Conservation (phyloP, 2,329 filamentous ascomycete genomes). For the Fusarium buharicum region DNA sequence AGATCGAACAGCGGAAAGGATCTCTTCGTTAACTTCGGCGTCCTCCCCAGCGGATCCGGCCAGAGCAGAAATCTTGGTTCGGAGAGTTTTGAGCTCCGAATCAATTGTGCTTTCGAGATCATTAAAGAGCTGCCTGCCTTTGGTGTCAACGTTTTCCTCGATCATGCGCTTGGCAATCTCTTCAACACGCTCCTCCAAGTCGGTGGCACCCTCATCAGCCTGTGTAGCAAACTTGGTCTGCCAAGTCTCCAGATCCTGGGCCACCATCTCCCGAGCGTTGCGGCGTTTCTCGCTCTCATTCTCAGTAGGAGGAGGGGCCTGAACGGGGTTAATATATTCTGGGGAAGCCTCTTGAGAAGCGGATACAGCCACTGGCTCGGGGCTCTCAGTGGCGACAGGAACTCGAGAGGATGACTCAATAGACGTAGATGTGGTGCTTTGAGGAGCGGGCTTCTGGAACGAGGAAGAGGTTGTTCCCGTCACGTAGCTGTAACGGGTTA, state of each 20-base stretch:
- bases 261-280: conserved; percentile 73
- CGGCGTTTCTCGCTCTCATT: conserved; percentile 66
- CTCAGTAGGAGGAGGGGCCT: conserved; percentile 58
- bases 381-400: conserved; percentile 21
- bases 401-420: conserved; percentile 49
- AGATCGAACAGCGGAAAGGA: conserved; percentile 65
- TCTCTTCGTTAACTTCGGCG: conserved; percentile 56
- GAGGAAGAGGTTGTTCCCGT: conserved; percentile 48
- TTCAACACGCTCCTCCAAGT: conserved; percentile 76
- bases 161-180: conserved; percentile 68
- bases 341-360: conserved; percentile 36
- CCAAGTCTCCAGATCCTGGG: conserved; percentile 84
- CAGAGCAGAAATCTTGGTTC: conserved; percentile 72
- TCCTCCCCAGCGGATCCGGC: conserved; percentile 63
- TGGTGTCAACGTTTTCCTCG: conserved; percentile 70
- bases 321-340: conserved; percentile 50
- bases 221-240: conserved; percentile 88
- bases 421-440: conserved; percentile 41
- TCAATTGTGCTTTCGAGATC: conserved; percentile 75
- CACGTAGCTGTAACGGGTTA: conserved; percentile 32
- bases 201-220: conserved; percentile 78
- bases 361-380: conserved; percentile 37
- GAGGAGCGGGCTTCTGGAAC: conserved; percentile 50
- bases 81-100: conserved; percentile 72
- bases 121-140: conserved; percentile 73